Conservation (phyloP, 176 grass and related monocot species). For the Rhipidocladum racemiflorum region DNA sequence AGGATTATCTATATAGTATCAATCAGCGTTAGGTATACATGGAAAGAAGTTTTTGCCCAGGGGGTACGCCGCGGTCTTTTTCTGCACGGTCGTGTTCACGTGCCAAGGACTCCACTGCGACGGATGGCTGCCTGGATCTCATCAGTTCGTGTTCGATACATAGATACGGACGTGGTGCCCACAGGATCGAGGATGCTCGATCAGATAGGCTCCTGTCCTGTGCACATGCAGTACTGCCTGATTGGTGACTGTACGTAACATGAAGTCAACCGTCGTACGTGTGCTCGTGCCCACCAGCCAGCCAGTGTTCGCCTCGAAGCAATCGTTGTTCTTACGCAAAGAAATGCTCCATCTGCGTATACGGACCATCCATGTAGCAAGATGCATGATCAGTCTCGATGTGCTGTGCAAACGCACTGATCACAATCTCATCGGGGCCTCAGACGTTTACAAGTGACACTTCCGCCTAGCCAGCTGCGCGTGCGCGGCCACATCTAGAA, state of each 20-base stretch:
- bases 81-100: not conserved
- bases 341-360: not conserved
- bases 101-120: not conserved
- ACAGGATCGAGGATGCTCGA: not conserved
- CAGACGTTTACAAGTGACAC: not conserved
- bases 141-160: not conserved
- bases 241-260: not conserved
- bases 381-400: not conserved
- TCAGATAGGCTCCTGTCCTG: not conserved
- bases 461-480: not conserved
- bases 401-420: not conserved
- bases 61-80: not conserved
- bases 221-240: not conserved
- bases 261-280: not conserved
- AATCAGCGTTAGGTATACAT: too few relatives aligned
- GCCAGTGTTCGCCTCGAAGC: not conserved
- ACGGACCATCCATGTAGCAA: not conserved
- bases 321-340: not conserved
- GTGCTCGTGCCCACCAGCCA: not conserved
- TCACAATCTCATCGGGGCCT: not conserved
- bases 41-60: too few relatives aligned
- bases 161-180: not conserved
- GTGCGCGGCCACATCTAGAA: not conserved
- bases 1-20: too few relatives aligned
- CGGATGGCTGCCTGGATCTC: not conserved